phyloP scores from a whole-genome alignment of 129 eudicot species.

The Flaveria trinervia region DNA sequence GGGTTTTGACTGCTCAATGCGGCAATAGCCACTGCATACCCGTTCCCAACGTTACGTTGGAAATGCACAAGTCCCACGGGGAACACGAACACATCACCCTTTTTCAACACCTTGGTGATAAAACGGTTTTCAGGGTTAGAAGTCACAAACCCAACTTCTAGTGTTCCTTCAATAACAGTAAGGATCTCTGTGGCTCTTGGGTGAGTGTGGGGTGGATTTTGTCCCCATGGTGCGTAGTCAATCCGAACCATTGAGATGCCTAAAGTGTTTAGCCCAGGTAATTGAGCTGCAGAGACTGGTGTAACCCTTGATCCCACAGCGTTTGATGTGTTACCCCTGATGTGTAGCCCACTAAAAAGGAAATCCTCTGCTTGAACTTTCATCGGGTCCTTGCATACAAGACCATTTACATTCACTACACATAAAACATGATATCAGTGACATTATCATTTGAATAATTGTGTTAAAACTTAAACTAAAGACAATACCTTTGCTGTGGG shows the following conservation, averaged over 20 bases:
- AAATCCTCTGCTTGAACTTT: conserved; percentile 44
- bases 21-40: conserved; percentile 41
- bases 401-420: conserved; percentile 47
- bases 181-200: conserved; percentile 54
- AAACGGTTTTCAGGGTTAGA: conserved; percentile 45
- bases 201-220: conserved; percentile 51
- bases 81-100: conserved; percentile 55
- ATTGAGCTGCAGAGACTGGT: conserved; percentile 32
- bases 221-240: conserved; percentile 51
- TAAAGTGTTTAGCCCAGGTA: conserved; percentile 54
- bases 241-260: conserved; percentile 45
- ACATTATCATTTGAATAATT: not conserved
- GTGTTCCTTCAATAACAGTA: conserved; percentile 43
- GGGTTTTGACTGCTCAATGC: conserved; percentile 53
- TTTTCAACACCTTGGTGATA: conserved; percentile 42
- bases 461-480: not conserved
- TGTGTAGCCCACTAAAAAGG: conserved; percentile 45
- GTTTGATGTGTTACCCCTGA: conserved; percentile 50
- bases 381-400: conserved; percentile 44
- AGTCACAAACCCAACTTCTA: conserved; percentile 47
- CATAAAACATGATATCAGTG: not conserved
- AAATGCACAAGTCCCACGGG: conserved; percentile 52
- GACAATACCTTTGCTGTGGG: conserved; percentile 31
- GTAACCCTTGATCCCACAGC: conserved; percentile 45
- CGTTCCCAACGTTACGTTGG: conserved; percentile 40